These are phyloP conservation scores for Verticillium nonalfalfae DNA, from an alignment of 2,329 filamentous ascomycete genomes.

Conservation along the genomic window DNA sequence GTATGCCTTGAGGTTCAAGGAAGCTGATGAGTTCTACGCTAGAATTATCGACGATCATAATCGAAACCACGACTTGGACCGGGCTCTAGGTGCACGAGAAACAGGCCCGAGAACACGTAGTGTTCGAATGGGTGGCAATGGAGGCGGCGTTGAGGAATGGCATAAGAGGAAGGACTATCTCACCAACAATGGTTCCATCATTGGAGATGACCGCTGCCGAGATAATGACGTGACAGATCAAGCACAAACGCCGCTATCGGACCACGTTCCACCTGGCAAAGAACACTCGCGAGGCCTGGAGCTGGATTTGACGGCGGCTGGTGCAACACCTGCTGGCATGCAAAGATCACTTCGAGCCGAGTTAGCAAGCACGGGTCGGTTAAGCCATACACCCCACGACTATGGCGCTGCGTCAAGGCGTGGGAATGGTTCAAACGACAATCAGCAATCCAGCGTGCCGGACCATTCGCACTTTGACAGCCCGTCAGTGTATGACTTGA, in stretches of 20 bases:
- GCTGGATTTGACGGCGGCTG: background rate
- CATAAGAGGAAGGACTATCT: slow-evolving; percentile 30
- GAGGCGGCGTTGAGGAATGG: slow-evolving; percentile 51
- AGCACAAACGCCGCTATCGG: background rate
- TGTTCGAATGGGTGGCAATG: slow-evolving; percentile 32
- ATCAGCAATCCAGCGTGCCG: background rate
- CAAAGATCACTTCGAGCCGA: background rate
- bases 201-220: slow-evolving; percentile 20
- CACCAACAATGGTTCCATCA: slow-evolving; percentile 36
- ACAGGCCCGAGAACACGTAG: slow-evolving; percentile 12
- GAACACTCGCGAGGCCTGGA: background rate
- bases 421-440: background rate
- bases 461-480: background rate
- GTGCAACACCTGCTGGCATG: background rate
- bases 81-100: background rate
- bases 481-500: background rate
- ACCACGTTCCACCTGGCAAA: background rate
- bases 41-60: slow-evolving; percentile 5
- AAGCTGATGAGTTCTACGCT: slow-evolving; percentile 6
- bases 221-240: background rate
- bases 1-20: slow-evolving; percentile 5
- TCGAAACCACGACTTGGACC: background rate
- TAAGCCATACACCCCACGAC: background rate
- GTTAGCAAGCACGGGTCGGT: background rate
- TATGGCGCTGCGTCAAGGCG: background rate